Percentiles rank a stretch among this genome's conserved stretches.
Conservation (phyloP, 2,329 filamentous ascomycete species). For the Nemania serpens region DNA sequence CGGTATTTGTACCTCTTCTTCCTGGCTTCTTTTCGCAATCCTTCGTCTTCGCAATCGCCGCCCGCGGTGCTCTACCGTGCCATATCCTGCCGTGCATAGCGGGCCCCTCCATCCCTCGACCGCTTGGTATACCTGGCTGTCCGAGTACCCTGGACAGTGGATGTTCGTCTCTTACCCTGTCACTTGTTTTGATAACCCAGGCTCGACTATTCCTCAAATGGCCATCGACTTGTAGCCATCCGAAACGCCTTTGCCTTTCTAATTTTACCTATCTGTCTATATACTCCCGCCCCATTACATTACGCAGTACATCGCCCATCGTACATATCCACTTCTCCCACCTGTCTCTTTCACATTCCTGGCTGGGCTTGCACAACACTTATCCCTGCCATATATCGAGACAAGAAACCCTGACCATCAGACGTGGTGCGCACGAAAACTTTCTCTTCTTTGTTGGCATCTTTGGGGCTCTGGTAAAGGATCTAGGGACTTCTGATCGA, state of each 20-base stretch:
- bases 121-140: slow-evolving; percentile 15
- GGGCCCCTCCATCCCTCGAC: slow-evolving; percentile 17
- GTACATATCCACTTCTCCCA: slow-evolving; percentile 23
- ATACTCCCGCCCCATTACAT: slow-evolving; percentile 18
- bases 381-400: background rate
- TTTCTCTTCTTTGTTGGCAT: slow-evolving; percentile 11
- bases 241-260: slow-evolving; percentile 32
- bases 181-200: slow-evolving; percentile 29
- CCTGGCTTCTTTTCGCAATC: slow-evolving; percentile 21
- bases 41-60: slow-evolving; percentile 34
- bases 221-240: slow-evolving; percentile 35
- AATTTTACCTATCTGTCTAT: slow-evolving; percentile 32
- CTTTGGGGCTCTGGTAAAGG: slow-evolving; percentile 8
- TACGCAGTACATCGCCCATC: slow-evolving; percentile 19
- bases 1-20: background rate
- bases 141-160: slow-evolving; percentile 14
- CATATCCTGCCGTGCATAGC: slow-evolving; percentile 23
- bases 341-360: slow-evolving; percentile 27
- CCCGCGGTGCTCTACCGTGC: slow-evolving; percentile 30
- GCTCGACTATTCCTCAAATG: slow-evolving; percentile 34
- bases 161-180: slow-evolving; percentile 25
- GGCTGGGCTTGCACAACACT: background rate
- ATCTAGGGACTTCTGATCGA: slow-evolving; percentile 10
- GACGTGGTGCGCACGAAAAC: slow-evolving; percentile 6
- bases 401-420: slow-evolving; percentile 17